Evolutionary conservation across 2,329 filamentous ascomycete species (phyloP).

Genomic region (Fusarium sp.): DNA sequence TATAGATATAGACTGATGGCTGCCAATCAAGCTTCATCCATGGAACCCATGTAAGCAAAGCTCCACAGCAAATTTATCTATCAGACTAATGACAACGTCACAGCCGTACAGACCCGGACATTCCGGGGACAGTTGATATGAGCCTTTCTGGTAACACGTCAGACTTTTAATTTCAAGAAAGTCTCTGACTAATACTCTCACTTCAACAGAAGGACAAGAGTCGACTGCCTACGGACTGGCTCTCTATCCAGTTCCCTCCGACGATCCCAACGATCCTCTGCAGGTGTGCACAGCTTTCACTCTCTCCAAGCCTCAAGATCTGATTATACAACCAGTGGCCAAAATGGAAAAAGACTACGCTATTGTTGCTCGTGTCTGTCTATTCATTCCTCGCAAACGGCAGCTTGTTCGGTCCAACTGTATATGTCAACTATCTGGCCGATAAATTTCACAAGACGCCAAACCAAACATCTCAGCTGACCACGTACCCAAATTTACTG

Average conservation of each 20-base stretch:
- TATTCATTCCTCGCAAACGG: neutral
- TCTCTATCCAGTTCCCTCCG: neutral
- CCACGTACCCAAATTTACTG: neutral
- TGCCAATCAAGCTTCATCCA: neutral
- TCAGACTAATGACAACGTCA: neutral
- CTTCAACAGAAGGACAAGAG: neutral
- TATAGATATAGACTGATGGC: neutral
- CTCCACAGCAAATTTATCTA: neutral
- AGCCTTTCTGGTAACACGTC: neutral
- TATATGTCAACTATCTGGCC: neutral
- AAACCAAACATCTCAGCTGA: neutral
- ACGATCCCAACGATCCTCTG: neutral
- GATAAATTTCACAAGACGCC: neutral
- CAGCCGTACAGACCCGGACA: neutral
- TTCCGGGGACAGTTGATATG: neutral
- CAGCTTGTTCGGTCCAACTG: neutral
- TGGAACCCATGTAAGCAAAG: neutral
- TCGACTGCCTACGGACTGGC: neutral
- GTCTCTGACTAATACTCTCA: too few species aligned
- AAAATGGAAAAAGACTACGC: neutral
- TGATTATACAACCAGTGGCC: neutral
- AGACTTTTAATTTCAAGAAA: neutral
- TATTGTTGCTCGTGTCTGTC: neutral
- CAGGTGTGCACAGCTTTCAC: neutral
- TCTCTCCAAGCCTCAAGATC: neutral